A percentile compares a stretch with the other conserved stretches of the same genome.
Conservation (phyloP, 2,329 filamentous ascomycete species). For the Scopulariopsis brevicaulis region DNA sequence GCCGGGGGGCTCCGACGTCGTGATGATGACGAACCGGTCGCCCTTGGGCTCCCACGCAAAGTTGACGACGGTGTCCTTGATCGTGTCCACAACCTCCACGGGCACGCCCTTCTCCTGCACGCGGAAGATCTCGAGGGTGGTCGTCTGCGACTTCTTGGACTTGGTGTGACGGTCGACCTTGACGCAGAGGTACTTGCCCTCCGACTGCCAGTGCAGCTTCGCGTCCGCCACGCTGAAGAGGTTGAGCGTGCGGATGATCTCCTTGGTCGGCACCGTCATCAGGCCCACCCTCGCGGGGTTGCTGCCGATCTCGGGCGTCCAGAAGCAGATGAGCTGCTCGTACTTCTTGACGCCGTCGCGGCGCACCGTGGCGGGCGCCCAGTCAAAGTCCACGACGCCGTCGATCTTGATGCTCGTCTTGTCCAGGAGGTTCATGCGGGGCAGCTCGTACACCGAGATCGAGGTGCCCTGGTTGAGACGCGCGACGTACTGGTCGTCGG, state of each 20-base stretch:
- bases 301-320: slow-evolving; percentile 96
- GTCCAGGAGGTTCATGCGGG: slow-evolving; percentile 79
- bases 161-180: slow-evolving; percentile 99
- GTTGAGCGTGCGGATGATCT: slow-evolving; percentile 88
- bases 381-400: slow-evolving; percentile 94
- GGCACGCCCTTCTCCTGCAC: slow-evolving; percentile 95
- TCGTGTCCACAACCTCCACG: slow-evolving; percentile 91
- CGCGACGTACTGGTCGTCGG: slow-evolving; percentile 94
- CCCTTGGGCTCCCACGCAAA: slow-evolving; percentile 99
- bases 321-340: slow-evolving; percentile 96
- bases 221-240: slow-evolving; percentile 96
- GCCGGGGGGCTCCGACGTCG: slow-evolving; percentile 71
- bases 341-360: slow-evolving; percentile 82
- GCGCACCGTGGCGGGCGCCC: slow-evolving; percentile 74
- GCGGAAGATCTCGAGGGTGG: slow-evolving; percentile 96
- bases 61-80: slow-evolving; percentile 99
- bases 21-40: slow-evolving; percentile 94
- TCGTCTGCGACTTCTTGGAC: slow-evolving; percentile 95
- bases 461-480: slow-evolving; percentile 78
- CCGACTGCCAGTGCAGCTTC: slow-evolving; percentile 98
- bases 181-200: slow-evolving; percentile 87
- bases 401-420: slow-evolving; percentile 94
- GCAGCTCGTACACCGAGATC: slow-evolving; percentile 84
- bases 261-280: slow-evolving; percentile 92
- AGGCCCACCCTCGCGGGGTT: slow-evolving; percentile 95